Base-by-base conservation (phyloP, 2,329 filamentous ascomycete genomes). In the Orbilia ellipsospora region DNA sequence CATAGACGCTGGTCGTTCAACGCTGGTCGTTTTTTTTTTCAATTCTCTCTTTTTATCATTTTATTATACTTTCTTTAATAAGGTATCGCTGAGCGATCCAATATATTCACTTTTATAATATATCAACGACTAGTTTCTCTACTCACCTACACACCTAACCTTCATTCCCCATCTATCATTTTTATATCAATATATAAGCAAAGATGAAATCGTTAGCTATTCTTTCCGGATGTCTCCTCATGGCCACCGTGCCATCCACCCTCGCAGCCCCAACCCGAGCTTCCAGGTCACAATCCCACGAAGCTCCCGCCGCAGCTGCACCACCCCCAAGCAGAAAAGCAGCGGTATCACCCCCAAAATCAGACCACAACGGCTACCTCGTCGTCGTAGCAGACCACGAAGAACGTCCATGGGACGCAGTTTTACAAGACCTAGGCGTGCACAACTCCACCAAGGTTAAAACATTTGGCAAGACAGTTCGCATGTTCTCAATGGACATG, bases 381-480 rank as follows among this genome's bases (percentile, higher is more conserved):
- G 75, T 78, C 23, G 57, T 79, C 16, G 20, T 79, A 18, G 63
- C 77, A 23, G 66, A 78, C 8, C 60, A 77, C 5, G 78, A 80
- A 54, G 70, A 76, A n/a, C 68, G 78, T 13, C 62, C 61, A 0
- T 73, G 79, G 42, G 61, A 74, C 4, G 62, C 78, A 4, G 54
- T 80, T 31, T 52, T 80, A 12, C 23, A 40, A 8, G 78, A 78
- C 45, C 78, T 79, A 73, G 70, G 61, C n/a, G 40, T 77, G 12
- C 70, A 73, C 13, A 59, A 55, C 28, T 80, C 79, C 4, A 80
- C 79, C 4, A 69, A 81, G 8, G 81, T 83, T 74, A 80, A 82
- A 65, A 80, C 79, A 10, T 75, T 77, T 0, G 70, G 70, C 16
- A 68, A 61, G 1, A 52, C 77, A 4, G 77, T 72, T 7, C 55